Base-by-base conservation (phyloP, 164 flowering plant genomes). In the Nymphaea colorata region DNA sequence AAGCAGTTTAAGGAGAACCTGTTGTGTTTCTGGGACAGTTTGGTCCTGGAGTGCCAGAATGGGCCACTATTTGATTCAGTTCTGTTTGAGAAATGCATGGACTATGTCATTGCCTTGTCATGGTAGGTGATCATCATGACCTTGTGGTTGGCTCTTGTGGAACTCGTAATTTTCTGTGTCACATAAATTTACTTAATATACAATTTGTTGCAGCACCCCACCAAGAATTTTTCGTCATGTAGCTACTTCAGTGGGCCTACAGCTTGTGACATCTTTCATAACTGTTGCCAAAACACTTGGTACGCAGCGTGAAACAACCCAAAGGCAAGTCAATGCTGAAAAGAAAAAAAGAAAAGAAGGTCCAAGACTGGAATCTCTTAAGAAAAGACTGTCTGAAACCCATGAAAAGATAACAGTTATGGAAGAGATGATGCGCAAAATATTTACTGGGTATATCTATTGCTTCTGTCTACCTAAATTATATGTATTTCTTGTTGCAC, bases 381-480 rank as follows among this genome's bases (percentile, higher is more conserved):
- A 84, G 67, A 92, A 87, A 71, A 86, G 98, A 79, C 72, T 91
- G 71, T 78, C 87, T 15, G 73, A 16, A 63, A 87, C 96, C 36
- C 99, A 95, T 77, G 90, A 86, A 55, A 84, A 86, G 66, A 92
- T 88, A 74, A 85, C 87, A 25, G 69, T 74, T 65, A 71, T 85
- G 66, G 98, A 95, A 81, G 87, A 84, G 74, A 85, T 95, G 96
- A 88, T 95, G 97, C 88, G 91, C 67, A 95, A 88, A 77, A 82
- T 90, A 62, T 95, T 92, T 73, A 84, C 87, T 18, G 98, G 99
- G 99, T 94, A 75, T 6, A 47, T 47, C 12, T 2, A 4, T 47
- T 25, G 36, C 36, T 25, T 25, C 36, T 25, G 36, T 25, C 36
- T 25, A 25, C 36, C 36, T 25, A 25, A 25, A 25, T 25, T 25